Evolutionary conservation across 164 flowering plant genomes (phyloP), one percentile per base, ranked within the genome.

Genomic region (Stephania cephalantha): DNA sequence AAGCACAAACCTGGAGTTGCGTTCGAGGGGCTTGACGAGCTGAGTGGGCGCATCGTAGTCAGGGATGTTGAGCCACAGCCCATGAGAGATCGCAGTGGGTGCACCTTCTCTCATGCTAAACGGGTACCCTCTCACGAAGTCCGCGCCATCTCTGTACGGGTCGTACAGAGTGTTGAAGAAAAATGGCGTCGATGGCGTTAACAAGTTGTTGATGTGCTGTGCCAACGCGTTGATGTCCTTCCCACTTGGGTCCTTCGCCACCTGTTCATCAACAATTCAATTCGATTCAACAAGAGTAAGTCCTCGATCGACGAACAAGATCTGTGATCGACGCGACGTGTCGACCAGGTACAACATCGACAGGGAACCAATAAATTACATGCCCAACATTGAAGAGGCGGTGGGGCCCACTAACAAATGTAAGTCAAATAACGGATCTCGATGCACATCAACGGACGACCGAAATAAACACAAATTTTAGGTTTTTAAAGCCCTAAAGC

Each of bases 41-140:
- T 87, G 90, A 30, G 90, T 87, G 7, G 90, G 90, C 10, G 90
- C 90, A 55, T 87, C 90, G 61, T 87, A 87, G 78, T 87, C 88
- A 53, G 90, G 90, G 71, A 87, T 86, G 82, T 86, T 86, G 81
- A 87, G 87, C 88, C 88, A 85, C 35, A 86, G 79, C 0, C 89
- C 89, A 73, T 86, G 87, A 31, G 88, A 84, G 7, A 86, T 78
- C 25, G 86, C 88, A 6, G 90, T 87, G 11, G 85, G 83, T 2
- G 64, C 88, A 53, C 90, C 90, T 70, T 84, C 86, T 67, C 90
- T 76, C 69, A 84, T 45, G 74, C 90, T 87, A 53, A 86, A 86
- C 3, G 88, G 88, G 75, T 84, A 86, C 7, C 88, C 88, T 1
- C 88, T 71, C 0, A 86, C 88, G 52, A 86, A 86, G 52, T 86